phyloP scores from a whole-genome alignment of 768 basidiomycete species.

The Boletus rex-veris region DNA sequence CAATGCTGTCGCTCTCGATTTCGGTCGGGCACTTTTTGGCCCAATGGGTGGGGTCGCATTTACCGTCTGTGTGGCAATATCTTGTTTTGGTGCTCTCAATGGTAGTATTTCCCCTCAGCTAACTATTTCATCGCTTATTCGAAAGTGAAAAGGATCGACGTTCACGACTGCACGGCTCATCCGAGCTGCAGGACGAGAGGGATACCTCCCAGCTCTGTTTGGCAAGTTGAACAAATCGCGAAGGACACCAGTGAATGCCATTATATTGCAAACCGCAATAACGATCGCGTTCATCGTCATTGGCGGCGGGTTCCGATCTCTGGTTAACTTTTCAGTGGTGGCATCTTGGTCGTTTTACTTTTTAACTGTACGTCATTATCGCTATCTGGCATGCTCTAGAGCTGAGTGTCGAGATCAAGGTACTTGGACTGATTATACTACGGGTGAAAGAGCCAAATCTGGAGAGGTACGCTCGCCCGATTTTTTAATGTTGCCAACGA shows the following conservation, averaged over 20 bases:
- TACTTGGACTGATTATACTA: conserved; percentile 82
- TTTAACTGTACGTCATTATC: conserved; percentile 55
- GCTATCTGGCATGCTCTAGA: background rate
- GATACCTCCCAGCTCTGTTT: conserved; percentile 83
- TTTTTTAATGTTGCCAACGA: background rate
- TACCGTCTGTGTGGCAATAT: conserved; percentile 88
- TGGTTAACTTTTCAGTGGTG: conserved; percentile 88
- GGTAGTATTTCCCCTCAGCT: conserved; percentile 40
- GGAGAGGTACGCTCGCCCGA: conserved; percentile 50
- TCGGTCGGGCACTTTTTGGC: conserved; percentile 83
- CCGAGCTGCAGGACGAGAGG: conserved; percentile 84
- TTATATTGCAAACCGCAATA: conserved; percentile 70
- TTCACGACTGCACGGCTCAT: conserved; percentile 83
- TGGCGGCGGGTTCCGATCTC: conserved; percentile 84
- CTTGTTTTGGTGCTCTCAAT: conserved; percentile 93
- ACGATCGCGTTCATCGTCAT: conserved; percentile 77
- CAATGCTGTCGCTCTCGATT: conserved; percentile 89
- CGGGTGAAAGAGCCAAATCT: conserved; percentile 88
- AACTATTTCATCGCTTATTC: conserved; percentile 1
- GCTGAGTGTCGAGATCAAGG: conserved; percentile 41
- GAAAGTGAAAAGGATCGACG: conserved; percentile 48
- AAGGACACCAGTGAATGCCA: conserved; percentile 86
- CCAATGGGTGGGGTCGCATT: conserved; percentile 84
- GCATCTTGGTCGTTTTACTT: conserved; percentile 88
- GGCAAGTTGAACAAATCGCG: conserved; percentile 69